These are phyloP conservation scores for Ceriops tagal DNA, from an alignment of 345 rosid species.

Conservation along the genomic window DNA sequence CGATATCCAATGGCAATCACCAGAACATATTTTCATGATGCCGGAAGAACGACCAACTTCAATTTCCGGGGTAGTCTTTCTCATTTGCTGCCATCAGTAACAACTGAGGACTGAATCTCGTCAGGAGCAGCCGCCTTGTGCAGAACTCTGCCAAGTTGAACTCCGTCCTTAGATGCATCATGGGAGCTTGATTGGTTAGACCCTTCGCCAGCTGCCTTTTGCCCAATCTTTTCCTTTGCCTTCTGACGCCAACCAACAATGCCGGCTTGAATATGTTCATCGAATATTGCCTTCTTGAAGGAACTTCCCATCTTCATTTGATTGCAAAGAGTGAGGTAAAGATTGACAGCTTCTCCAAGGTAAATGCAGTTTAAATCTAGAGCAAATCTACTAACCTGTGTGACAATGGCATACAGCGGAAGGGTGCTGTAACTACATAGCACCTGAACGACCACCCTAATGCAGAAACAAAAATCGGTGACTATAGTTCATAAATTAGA, in stretches of 20 bases:
- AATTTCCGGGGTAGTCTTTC: neutral
- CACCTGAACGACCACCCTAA: constrained; percentile 66
- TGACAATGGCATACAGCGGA: constrained; percentile 80
- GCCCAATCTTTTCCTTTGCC: constrained; percentile 17
- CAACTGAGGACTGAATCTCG: constrained; percentile 21
- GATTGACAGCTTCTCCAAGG: neutral
- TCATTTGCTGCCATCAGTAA: too few species aligned
- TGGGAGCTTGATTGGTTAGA: constrained; percentile 31
- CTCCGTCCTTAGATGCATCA: neutral
- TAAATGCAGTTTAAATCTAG: neutral
- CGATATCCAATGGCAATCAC: too few species aligned
- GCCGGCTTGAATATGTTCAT: constrained; percentile 15
- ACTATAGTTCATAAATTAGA: too few species aligned
- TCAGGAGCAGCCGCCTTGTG: constrained; percentile 11
- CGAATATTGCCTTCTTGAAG: constrained; percentile 29
- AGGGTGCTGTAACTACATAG: constrained; percentile 83
- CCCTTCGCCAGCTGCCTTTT: neutral
- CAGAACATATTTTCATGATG: neutral
- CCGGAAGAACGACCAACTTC: neutral
- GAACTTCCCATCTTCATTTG: constrained; percentile 34
- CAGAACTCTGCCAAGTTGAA: constrained; percentile 25
- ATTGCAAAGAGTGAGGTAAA: constrained; percentile 2
- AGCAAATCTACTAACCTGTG: constrained; percentile 48
- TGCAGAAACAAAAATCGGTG: neutral
- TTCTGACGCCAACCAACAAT: constrained; percentile 21